Evolutionary conservation across 768 basidiomycete genomes (phyloP).

Genomic region (Coprinopsis cinerea): DNA sequence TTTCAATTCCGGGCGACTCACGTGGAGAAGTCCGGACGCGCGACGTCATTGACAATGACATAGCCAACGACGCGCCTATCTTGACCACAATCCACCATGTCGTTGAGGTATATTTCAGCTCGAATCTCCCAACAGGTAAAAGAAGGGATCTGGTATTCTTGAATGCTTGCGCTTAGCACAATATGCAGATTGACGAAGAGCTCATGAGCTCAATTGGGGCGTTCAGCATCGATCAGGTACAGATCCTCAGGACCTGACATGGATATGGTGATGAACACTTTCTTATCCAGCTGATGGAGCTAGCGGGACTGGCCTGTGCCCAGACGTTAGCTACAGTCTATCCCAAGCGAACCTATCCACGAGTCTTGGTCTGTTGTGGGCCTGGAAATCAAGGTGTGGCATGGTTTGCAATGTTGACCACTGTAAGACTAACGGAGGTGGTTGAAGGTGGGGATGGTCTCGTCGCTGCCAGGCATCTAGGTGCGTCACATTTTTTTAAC

Average conservation of each 20-base stretch:
- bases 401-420: neutral
- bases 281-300: slow-evolving; percentile 76
- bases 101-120: slow-evolving; percentile 63
- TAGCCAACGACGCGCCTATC: no score
- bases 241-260: neutral
- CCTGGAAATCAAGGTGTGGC: slow-evolving; percentile 84
- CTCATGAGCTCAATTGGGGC: slow-evolving; percentile 86
- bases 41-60: no score
- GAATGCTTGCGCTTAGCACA: neutral
- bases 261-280: neutral
- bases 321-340: slow-evolving; percentile 81
- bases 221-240: slow-evolving; percentile 90
- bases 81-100: slow-evolving; percentile 27
- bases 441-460: slow-evolving; percentile 82
- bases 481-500: slow-evolving; percentile 31
- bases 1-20: no score
- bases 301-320: slow-evolving; percentile 92
- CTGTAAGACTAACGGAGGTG: neutral
- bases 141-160: neutral
- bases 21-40: no score
- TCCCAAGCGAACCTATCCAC: slow-evolving; percentile 55
- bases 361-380: slow-evolving; percentile 92
- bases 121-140: slow-evolving; percentile 71
- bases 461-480: slow-evolving; percentile 91
- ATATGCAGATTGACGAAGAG: slow-evolving; percentile 80